Conservation (phyloP, 2,329 filamentous ascomycete species). For the Calonectria pteridis region DNA sequence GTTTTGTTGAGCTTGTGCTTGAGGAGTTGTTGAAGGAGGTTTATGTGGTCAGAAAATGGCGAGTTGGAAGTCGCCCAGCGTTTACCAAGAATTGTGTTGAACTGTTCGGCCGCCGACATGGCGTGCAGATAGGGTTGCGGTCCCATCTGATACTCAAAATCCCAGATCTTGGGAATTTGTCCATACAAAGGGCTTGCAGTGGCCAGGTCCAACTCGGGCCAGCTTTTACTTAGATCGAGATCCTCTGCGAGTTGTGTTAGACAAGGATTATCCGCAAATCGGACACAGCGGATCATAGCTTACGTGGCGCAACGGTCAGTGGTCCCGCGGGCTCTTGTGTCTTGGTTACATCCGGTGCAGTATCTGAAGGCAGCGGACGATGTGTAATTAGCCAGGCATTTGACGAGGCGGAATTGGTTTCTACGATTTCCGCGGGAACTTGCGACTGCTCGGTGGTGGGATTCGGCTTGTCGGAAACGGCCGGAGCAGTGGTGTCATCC, state of each 20-base stretch:
- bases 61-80: conserved; percentile 46
- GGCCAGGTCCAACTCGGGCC: not conserved
- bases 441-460: not conserved
- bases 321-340: not conserved
- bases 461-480: not conserved
- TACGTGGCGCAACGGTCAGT: not conserved
- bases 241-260: not conserved
- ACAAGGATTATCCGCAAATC: not conserved
- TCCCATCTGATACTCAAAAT: conserved; percentile 48
- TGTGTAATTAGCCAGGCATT: not conserved
- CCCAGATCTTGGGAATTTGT: conserved; percentile 50
- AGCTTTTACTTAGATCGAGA: not conserved
- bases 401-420: not conserved
- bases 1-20: conserved; percentile 40
- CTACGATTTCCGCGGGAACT: not conserved
- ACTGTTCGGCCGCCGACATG: conserved; percentile 38
- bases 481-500: conserved; percentile 26
- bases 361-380: not conserved
- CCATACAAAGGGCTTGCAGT: conserved; percentile 32
- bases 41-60: conserved; percentile 49
- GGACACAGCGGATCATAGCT: not conserved
- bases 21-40: conserved; percentile 42
- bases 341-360: not conserved
- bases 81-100: conserved; percentile 38
- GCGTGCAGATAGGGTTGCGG: conserved; percentile 43